Base-by-base conservation (phyloP, 176 grass and related monocot genomes). In the Stipa capillata region DNA sequence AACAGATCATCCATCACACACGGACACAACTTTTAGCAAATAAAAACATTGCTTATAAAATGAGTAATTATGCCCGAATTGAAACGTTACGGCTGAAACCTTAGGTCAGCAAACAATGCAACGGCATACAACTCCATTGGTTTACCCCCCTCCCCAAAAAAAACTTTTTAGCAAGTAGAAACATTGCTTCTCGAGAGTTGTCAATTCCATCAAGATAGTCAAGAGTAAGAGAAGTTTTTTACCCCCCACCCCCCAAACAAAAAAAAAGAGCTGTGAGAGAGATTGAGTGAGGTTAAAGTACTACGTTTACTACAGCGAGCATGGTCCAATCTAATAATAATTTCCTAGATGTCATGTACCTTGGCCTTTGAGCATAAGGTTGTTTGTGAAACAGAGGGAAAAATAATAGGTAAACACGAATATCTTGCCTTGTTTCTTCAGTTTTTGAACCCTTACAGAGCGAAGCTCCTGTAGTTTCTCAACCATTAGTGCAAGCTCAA, bases 391-490 rank as follows among this genome's bases (percentile, higher is more conserved):
- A 78, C 24, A 39, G 8, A 78, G 4, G 5, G 31, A 62, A 64
- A 71, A 78, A 23, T 6, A 72, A 43, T 20, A 13, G 34, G 24
- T 34, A 68, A 73, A 62, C 28, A 13, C 8, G 41, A 24, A 76
- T 80, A 74, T 41, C 53, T 78, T 88, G 54, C 96, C 92, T 92
- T 99, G 96, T 76, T 99, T 99, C 86, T 99, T 99, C 77, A 95
- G 61, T 80, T 93, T 99, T 71, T 95, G 85, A 83, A 99, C 87
- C 87, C 96, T 90, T 71, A 99, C 82, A 31, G 92, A 89, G n/a
- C 90, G 92, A 83, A 99, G 96, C 81, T 99, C 96, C 89, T 95
- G 88, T 43, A 95, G 90, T 86, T 99, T 99, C 76, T 99, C 92
- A 4, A 95, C 92, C 87, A 99, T 87, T 58, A 95, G 61, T 9